phyloP scores from a whole-genome alignment of 352 stramenopile genomes.

The Thalassiosira livingstoniorum region DNA sequence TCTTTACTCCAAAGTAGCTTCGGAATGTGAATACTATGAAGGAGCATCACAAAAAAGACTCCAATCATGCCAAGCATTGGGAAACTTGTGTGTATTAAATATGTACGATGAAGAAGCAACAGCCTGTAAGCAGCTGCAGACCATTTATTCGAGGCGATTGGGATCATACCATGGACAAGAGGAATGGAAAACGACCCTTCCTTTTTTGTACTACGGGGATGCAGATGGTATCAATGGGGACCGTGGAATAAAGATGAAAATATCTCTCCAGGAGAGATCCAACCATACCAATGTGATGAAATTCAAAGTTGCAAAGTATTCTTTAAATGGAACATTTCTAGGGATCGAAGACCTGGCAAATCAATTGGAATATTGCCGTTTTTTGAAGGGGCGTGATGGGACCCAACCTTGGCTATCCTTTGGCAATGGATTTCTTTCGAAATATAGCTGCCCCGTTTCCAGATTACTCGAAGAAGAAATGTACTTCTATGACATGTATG shows the following conservation, averaged over 20 bases:
- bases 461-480: constrained; percentile 72
- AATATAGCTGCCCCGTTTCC: constrained; percentile 87
- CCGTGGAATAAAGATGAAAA: constrained; percentile 88
- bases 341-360: constrained; percentile 84
- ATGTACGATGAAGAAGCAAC: constrained; percentile 85
- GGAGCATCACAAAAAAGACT: constrained; percentile 77
- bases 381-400: constrained; percentile 21
- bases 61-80: constrained; percentile 89
- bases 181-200: constrained; percentile 86
- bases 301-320: constrained; percentile 90
- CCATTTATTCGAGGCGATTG: constrained; percentile 67
- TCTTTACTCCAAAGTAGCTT: constrained; percentile 85
- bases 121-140: constrained; percentile 87
- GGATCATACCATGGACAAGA: constrained; percentile 64
- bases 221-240: constrained; percentile 83
- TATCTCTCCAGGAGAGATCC: constrained; percentile 83
- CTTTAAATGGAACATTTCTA: constrained; percentile 90
- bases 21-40: constrained; percentile 90
- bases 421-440: constrained; percentile 78
- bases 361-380: constrained; percentile 88
- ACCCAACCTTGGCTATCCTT: constrained; percentile 86
- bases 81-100: constrained; percentile 93
- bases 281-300: constrained; percentile 84
- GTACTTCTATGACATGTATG: constrained; percentile 91
- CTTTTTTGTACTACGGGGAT: constrained; percentile 90